phyloP scores from a whole-genome alignment of 2,329 filamentous ascomycete genomes.

The Plenodomus tracheiphilus region DNA sequence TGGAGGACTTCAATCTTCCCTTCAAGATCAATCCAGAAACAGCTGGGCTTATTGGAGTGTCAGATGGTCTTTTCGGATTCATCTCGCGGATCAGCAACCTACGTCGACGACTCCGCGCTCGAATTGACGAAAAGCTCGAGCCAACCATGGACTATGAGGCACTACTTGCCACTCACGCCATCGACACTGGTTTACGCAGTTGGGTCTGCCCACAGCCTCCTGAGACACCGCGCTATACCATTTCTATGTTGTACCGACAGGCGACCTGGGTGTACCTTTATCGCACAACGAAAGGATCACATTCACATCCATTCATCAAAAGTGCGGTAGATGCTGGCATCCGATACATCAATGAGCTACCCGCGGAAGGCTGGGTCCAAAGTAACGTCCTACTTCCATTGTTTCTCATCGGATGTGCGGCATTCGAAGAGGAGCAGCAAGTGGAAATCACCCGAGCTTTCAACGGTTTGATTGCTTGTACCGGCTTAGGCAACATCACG shows the following conservation, averaged over 20 bases:
- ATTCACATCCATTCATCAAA: conserved; percentile 58
- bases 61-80: conserved; percentile 78
- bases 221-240: conserved; percentile 57
- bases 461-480: conserved; percentile 58
- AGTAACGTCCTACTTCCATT: conserved; percentile 64
- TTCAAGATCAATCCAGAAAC: conserved; percentile 60
- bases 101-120: conserved; percentile 71
- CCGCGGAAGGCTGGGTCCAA: conserved; percentile 59
- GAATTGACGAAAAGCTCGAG: conserved; percentile 64
- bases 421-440: conserved; percentile 59
- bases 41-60: conserved; percentile 73
- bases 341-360: conserved; percentile 58
- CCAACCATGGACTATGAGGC: conserved; percentile 74
- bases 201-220: conserved; percentile 68
- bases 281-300: conserved; percentile 62
- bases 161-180: conserved; percentile 72
- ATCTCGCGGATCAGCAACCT: conserved; percentile 79
- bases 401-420: conserved; percentile 64
- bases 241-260: conserved; percentile 64
- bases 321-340: conserved; percentile 63
- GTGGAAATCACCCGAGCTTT: conserved; percentile 60
- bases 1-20: conserved; percentile 58
- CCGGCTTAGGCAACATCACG: conserved; percentile 61
- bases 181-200: conserved; percentile 72
- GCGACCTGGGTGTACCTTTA: conserved; percentile 67